A percentile compares a stretch with the other conserved stretches of the same genome.
These are phyloP conservation scores for Plasmodiophora brassicae DNA, from an alignment of 208 protist genomes.

Conservation along the genomic window DNA sequence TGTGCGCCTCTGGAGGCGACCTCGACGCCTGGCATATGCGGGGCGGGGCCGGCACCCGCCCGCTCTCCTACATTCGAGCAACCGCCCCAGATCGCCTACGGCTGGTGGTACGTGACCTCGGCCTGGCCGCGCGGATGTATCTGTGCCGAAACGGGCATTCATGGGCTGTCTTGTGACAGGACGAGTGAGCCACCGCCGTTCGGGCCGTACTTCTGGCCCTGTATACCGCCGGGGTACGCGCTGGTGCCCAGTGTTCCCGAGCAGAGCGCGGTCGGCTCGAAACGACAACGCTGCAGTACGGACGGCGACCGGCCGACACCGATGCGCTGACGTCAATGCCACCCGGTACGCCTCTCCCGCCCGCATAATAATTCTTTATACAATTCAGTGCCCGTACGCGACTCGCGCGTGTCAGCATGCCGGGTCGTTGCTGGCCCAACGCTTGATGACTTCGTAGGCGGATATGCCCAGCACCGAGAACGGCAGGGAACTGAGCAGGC, in stretches of 20 bases:
- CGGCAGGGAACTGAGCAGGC: background rate
- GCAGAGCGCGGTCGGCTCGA: too few relatives aligned
- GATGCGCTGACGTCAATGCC: too few relatives aligned
- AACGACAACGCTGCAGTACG: too few relatives aligned
- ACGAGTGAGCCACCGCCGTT: background rate
- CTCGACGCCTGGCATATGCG: background rate
- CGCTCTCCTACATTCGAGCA: background rate
- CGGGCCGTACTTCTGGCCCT: constrained; percentile 20
- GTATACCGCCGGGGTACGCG: constrained; percentile 20
- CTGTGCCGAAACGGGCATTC: background rate
- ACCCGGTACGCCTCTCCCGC: too few relatives aligned
- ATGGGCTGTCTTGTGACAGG: background rate
- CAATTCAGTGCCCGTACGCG: too few relatives aligned
- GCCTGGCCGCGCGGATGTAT: too few relatives aligned
- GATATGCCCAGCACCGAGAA: background rate
- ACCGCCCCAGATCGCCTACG: constrained; percentile 9
- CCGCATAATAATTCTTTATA: too few relatives aligned
- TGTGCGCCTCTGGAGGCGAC: background rate
- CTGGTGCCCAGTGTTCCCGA: too few relatives aligned
- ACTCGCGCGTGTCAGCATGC: background rate
- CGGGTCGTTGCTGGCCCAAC: background rate
- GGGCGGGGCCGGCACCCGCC: background rate
- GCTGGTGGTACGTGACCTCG: background rate
- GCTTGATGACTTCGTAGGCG: constrained; percentile 24
- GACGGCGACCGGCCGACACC: too few relatives aligned